phyloP scores from a whole-genome alignment of 2,329 filamentous ascomycete species.

The Samsoniella hepiali region DNA sequence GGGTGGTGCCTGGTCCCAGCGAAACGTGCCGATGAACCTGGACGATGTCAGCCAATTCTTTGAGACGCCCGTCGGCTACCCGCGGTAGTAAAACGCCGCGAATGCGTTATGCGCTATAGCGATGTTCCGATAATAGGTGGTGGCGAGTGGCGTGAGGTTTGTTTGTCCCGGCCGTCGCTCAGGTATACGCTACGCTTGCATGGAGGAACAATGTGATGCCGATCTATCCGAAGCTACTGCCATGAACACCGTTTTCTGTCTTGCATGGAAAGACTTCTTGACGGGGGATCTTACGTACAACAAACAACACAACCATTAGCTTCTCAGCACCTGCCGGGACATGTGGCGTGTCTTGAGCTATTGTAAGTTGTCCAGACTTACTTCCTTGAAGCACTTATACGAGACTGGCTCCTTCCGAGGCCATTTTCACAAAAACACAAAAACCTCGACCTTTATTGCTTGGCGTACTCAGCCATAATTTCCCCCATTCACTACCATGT shows the following conservation, averaged over 20 bases:
- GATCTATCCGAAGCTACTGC: background rate
- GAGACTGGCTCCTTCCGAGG: background rate
- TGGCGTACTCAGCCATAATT: background rate
- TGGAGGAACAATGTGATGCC: background rate
- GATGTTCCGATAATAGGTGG: background rate
- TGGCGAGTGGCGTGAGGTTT: background rate
- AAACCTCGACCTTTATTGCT: background rate
- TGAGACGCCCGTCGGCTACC: background rate
- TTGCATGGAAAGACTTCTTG: background rate
- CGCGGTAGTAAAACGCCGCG: background rate
- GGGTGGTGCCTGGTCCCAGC: conserved; percentile 7
- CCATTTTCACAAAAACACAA: background rate
- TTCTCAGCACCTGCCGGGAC: background rate
- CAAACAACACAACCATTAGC: background rate
- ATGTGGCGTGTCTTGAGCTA: background rate
- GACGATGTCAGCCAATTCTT: conserved; percentile 19
- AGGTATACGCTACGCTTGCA: background rate
- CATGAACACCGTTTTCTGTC: background rate
- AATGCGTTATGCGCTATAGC: background rate
- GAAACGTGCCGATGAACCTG: conserved; percentile 21
- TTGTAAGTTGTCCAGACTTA: background rate
- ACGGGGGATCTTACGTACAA: background rate
- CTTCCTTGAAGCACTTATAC: background rate
- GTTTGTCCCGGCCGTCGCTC: background rate
- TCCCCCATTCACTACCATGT: background rate